Evolutionary conservation across 2,329 filamentous ascomycete genomes (phyloP), one percentile per base, ranked within the genome.

Genomic region (Thelonectria blattea): DNA sequence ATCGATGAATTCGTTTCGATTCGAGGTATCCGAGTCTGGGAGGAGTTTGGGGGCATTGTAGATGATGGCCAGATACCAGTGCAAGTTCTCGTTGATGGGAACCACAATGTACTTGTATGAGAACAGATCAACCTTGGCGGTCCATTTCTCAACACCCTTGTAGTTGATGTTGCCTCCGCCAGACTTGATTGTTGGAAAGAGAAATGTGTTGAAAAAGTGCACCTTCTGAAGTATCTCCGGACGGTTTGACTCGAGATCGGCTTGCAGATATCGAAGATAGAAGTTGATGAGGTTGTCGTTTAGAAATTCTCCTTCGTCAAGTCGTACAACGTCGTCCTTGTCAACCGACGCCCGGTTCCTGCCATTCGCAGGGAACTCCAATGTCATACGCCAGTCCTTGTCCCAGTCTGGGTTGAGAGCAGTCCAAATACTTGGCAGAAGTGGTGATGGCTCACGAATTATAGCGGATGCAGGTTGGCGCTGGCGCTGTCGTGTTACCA

Each of bases 21-120:
- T 52, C 14, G 59, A 32, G 8, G 27, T 48, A 22, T 65, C 54
- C 22, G 58, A 47, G 20, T 58, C 43, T 20, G 63, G 73, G 8
- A 86, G 71, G 20, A 95, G 81, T 52, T 83, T 88, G 3, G 87
- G 85, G 2, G 94, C 83, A 70, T 99, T 97, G 83, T 92, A 97
- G 53, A 99, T 94, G 57, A 99, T 94, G 14, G 92, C 93, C 65
- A 98, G 80, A 76, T 95, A 98, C 95, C 96, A 99, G 75, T 99
- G 95, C 1, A 82, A 78, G 66, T 87, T 81, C 72, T 97, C 91
- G 69, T 97, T 96, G 73, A 99, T 92, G 0, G 95, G 95, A 7
- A 99, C 90, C 11, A 98, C 83, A 60, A 98, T 88, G 73, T 93
- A 97, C 72, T 97, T 92, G 68, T 91, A 93, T 6, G 83, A 84